phyloP scores from a whole-genome alignment of 2,329 filamentous ascomycete genomes.

The Lachnellula willkommii region DNA sequence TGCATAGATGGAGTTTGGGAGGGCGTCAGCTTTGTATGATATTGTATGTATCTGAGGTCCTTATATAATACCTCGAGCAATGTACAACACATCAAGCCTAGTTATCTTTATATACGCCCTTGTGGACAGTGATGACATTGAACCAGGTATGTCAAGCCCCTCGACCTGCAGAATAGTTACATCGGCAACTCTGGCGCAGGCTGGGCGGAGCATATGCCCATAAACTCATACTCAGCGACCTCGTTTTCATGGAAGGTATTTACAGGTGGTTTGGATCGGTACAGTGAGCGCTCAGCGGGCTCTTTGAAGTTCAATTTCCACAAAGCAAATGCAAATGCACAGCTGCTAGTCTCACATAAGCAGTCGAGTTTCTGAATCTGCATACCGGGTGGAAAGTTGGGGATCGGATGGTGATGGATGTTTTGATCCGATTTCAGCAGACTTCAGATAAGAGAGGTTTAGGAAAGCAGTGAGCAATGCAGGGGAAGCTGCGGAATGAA shows the following conservation, averaged over 20 bases:
- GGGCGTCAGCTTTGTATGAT: conserved; percentile 13
- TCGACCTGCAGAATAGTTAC: no score
- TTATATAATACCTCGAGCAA: conserved; percentile 4
- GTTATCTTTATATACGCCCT: no score
- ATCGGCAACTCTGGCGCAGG: no score
- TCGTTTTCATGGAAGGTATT: no score
- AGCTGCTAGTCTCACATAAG: conserved; percentile 10
- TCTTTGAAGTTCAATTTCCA: no score
- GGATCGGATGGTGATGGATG: conserved; percentile 32
- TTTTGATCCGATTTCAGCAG: conserved; percentile 28
- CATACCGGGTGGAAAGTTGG: conserved; percentile 29
- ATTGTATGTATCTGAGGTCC: conserved; percentile 4
- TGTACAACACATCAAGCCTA: background rate
- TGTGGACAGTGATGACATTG: no score
- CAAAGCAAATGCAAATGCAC: no score
- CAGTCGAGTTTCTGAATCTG: conserved; percentile 25
- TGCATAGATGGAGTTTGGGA: conserved; percentile 11
- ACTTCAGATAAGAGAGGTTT: conserved; percentile 33
- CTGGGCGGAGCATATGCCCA: no score
- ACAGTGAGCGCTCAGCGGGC: no score
- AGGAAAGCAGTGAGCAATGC: conserved; percentile 44
- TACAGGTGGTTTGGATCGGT: no score
- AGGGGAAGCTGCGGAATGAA: conserved; percentile 43
- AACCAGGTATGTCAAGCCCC: no score
- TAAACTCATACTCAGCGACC: no score